A percentile compares a stretch with the other conserved stretches of the same genome.
Evolutionary conservation across 495 filamentous ascomycete species (phyloP).

Genomic region (Cairneyella variabilis): DNA sequence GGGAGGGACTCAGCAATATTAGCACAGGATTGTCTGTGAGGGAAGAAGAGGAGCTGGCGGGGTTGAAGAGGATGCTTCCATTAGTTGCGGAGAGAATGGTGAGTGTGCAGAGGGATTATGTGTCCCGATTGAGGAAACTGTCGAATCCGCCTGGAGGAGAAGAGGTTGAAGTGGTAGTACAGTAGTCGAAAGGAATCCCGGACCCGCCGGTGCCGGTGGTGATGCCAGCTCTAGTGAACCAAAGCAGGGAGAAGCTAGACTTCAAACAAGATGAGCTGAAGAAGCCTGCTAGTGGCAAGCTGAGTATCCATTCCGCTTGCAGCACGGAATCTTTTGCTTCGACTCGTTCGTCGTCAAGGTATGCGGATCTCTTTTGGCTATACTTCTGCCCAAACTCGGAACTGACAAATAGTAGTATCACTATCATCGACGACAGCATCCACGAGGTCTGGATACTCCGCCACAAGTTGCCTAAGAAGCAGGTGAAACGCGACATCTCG

Average conservation of each 20-base stretch:
- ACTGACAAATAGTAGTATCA: neutral
- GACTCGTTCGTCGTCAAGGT: conserved; percentile 9
- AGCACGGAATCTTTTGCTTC: conserved; percentile 11
- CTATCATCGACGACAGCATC: neutral
- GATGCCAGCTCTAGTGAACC: no score
- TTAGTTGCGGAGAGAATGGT: conserved; percentile 15
- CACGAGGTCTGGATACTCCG: conserved; percentile 12
- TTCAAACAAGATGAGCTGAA: no score
- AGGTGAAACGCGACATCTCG: neutral
- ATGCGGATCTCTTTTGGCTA: no score
- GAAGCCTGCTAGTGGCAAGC: no score
- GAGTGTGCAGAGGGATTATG: conserved; percentile 15
- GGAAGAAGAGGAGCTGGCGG: conserved; percentile 5
- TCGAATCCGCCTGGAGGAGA: no score
- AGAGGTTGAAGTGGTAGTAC: no score
- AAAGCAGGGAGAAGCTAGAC: no score
- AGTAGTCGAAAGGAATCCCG: no score
- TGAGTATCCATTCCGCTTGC: no score
- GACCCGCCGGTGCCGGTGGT: no score
- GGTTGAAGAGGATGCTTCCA: conserved; percentile 9
- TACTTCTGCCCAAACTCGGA: no score
- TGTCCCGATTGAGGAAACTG: no score
- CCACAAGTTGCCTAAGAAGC: conserved; percentile 2
- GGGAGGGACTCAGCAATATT: neutral
- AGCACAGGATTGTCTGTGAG: neutral